Evolutionary conservation across 257 asterid genomes (phyloP), one percentile per base, ranked within the genome.

Genomic region (Paraleonurus japonicus): DNA sequence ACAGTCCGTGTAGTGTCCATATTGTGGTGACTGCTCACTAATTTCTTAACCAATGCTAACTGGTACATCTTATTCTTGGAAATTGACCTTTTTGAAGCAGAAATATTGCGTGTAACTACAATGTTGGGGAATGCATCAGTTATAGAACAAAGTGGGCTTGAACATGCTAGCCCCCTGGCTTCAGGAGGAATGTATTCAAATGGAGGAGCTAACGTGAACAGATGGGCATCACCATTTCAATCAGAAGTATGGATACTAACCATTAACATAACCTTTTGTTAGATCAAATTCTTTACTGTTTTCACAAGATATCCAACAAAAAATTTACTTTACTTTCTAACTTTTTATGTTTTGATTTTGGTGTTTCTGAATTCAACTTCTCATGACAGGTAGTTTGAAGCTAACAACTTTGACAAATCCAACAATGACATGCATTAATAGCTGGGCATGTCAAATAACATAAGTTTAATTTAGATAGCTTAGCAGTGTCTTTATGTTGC

Each of bases 181-280:
- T 88, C 98, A 75, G 99, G 97, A 87, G 96, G 99, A 84, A 65
- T 89, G 69, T 88, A 74, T 90, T 89, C 99, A 87, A 86, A 92
- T 78, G 96, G 92, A 87, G 98, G 98, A 89, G 97, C 99, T 88
- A 92, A 92, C 76, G 78, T 88, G 98, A 92, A 86, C 98, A 86
- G 93, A 90, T 85, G 99, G 98, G 85, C 90, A 69, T 86, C 99
- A 79, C 94, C 95, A n/a, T 87, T 89, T 84, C 99, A 90, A 85
- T 90, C 99, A 79, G 99, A 95, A 87, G 99, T 95, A 95, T 80
- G 99, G 97, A 95, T 95, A 87, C 97, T 89, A 84, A 92, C 98
- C 87, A 83, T 85, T 95, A 86, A 90, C 98, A 90, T 88, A 85
- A 95, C 97, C 72, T 82, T 83, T 81, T 81, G 80, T 80, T 85